Evolutionary conservation across 306 rosid genomes (phyloP).

Genomic region (Parietaria judaica): DNA sequence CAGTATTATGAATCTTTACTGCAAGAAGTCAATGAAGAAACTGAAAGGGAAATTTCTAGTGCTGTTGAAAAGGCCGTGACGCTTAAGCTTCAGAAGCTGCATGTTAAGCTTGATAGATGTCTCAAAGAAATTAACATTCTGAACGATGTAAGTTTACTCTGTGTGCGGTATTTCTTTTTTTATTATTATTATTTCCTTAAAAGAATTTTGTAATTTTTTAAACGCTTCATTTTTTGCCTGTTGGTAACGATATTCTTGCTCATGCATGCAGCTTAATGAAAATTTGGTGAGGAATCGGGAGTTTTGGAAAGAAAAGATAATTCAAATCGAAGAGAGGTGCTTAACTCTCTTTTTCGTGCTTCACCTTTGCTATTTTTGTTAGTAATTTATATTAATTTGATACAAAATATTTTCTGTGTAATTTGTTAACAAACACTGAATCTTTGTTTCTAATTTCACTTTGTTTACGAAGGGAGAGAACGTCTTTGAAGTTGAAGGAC

Average conservation of each 20-base stretch:
- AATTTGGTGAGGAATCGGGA: conserved; percentile 75
- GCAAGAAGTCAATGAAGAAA: conserved; percentile 79
- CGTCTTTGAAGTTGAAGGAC: conserved; percentile 27
- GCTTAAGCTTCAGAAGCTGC: conserved; percentile 70
- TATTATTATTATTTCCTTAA: too few relatives aligned
- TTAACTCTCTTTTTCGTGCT: conserved; percentile 2
- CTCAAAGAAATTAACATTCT: conserved; percentile 79
- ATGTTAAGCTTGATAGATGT: conserved; percentile 69
- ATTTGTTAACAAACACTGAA: neutral
- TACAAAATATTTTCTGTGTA: neutral
- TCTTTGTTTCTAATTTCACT: too few relatives aligned
- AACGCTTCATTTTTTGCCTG: too few relatives aligned
- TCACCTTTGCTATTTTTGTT: neutral
- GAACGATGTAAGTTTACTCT: conserved; percentile 51
- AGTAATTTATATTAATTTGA: neutral
- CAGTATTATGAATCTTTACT: conserved; percentile 89
- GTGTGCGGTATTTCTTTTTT: neutral
- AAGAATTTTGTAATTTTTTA: neutral
- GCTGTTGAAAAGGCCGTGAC: conserved; percentile 63
- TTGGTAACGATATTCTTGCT: conserved; percentile 11
- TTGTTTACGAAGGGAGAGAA: conserved; percentile 45
- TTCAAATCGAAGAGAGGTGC: conserved; percentile 69
- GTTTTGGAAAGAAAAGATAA: conserved; percentile 62
- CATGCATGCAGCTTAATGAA: conserved; percentile 72
- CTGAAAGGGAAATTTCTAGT: conserved; percentile 54